phyloP scores from a whole-genome alignment of 805 yeast genomes.

The Hagleromyces aurorensis region DNA sequence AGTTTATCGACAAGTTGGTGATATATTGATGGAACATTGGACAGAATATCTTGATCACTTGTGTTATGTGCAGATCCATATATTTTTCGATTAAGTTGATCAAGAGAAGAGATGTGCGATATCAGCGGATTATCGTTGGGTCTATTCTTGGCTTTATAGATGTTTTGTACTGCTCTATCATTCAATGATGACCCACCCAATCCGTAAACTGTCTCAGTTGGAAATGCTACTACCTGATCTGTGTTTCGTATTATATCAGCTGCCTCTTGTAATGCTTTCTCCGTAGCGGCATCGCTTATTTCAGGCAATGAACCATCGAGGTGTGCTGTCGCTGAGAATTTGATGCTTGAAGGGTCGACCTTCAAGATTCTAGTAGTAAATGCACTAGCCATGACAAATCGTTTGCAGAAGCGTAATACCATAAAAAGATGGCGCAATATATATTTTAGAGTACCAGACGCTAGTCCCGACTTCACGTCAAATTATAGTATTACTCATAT shows the following conservation, averaged over 20 bases:
- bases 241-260: slow-evolving; percentile 44
- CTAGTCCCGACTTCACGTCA: too few species aligned
- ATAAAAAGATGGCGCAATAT: too few species aligned
- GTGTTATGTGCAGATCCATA: slow-evolving; percentile 28
- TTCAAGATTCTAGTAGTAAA: slow-evolving; percentile 40
- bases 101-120: slow-evolving; percentile 73
- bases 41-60: slow-evolving; percentile 9
- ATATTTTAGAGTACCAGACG: too few species aligned
- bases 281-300: slow-evolving; percentile 47
- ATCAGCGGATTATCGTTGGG: slow-evolving; percentile 95
- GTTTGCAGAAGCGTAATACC: too few species aligned
- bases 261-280: slow-evolving; percentile 46
- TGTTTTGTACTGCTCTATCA: slow-evolving; percentile 65
- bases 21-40: slow-evolving; percentile 60
- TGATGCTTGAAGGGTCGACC: slow-evolving; percentile 47
- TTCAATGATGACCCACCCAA: slow-evolving; percentile 79
- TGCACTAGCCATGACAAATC: slow-evolving; percentile 3
- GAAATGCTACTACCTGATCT: slow-evolving; percentile 74
- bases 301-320: slow-evolving; percentile 35
- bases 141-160: slow-evolving; percentile 82
- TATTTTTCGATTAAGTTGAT: slow-evolving; percentile 58
- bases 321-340: slow-evolving; percentile 34
- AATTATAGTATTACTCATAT: too few species aligned
- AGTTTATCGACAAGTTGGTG: slow-evolving; percentile 52
- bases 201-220: slow-evolving; percentile 97